Base-by-base conservation (phyloP, 805 yeast genomes). In the Pichia membranifaciens region DNA sequence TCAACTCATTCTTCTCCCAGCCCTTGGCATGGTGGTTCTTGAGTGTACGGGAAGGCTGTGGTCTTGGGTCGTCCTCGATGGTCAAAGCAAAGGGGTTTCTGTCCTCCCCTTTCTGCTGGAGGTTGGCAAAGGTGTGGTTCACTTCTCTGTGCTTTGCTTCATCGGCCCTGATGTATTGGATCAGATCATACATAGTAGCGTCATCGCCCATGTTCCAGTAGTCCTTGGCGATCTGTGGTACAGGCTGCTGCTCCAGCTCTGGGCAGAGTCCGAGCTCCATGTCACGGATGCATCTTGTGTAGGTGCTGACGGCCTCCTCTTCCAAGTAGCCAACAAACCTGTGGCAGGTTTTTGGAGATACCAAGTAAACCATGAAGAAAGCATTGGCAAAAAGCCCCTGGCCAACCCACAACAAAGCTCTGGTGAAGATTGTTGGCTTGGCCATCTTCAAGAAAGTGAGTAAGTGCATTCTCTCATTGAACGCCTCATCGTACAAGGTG, bases 61-160 rank as follows among this genome's bases (percentile, higher is more conserved):
- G 59, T 33, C 44, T 51, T 6, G 51, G 48, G 20, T 36, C 47
- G n/a, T 36, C 58, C 12, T 60, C 59, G 23, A 72, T 64, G 29
- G 69, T 64, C 41, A 77, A 58, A 34, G 76, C 88, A 62, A 78
- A 84, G 13, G 90, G 90, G 58, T 84, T 84, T 56, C 87, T 72
- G 59, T 84, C 88, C 1, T 41, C 44, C 31, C 62, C 63, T 28
- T 64, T 61, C n/a, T 52, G 51, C 38, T 59, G 59, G 55, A 83
- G 71, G 56, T 82, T 82, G 13, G 86, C 89, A 58, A 82, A 73
- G 0, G 89, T 84, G 57, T 83, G 90, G 65, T 83, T 84, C 25
- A 84, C 89, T 58, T 84, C 90, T 62, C 90, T 73, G 59, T 83
- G 89, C 60, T 83, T 83, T 36, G 87, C 82, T 62, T 83, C 90